Evolutionary conservation across 768 basidiomycete species (phyloP).

Genomic region (Glaciozyma martinii): DNA sequence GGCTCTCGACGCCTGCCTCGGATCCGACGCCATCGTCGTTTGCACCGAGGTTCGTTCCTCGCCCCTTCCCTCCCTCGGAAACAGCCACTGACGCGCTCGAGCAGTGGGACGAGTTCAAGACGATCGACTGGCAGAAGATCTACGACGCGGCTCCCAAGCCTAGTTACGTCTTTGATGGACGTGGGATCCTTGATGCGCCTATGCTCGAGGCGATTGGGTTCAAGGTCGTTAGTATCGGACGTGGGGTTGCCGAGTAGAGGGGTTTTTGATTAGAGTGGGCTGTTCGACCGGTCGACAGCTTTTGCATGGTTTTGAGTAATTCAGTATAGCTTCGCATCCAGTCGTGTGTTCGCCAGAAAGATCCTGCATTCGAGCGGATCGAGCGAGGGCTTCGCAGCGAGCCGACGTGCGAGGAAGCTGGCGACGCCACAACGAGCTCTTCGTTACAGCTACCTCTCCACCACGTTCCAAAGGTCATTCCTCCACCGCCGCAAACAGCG

Average conservation of each 20-base stretch:
- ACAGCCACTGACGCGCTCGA: not conserved
- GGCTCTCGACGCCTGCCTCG: constrained; percentile 77
- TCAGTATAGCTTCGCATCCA: no score
- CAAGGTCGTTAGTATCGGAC: constrained; percentile 47
- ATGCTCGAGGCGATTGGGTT: constrained; percentile 80
- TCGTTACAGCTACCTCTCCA: not conserved
- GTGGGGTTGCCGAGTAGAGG: constrained; percentile 3
- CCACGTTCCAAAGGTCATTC: not conserved
- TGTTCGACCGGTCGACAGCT: no score
- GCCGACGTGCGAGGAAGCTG: no score
- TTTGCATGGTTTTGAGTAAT: no score
- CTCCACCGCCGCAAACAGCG: constrained; percentile 7
- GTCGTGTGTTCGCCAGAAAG: no score
- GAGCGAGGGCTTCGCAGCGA: no score
- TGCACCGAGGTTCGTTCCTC: constrained; percentile 58
- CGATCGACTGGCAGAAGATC: constrained; percentile 79
- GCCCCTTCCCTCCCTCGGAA: not conserved
- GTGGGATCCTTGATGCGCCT: constrained; percentile 72
- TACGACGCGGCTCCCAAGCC: constrained; percentile 90
- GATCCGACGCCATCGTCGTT: constrained; percentile 86
- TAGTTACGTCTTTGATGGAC: constrained; percentile 56
- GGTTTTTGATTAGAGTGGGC: no score
- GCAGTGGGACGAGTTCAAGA: constrained; percentile 87
- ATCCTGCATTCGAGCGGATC: no score
- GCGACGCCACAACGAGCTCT: no score